Evolutionary conservation across 108 stramenopile genomes (phyloP), one percentile per base, ranked within the genome.

Genomic region (Nitzschia putrida): DNA sequence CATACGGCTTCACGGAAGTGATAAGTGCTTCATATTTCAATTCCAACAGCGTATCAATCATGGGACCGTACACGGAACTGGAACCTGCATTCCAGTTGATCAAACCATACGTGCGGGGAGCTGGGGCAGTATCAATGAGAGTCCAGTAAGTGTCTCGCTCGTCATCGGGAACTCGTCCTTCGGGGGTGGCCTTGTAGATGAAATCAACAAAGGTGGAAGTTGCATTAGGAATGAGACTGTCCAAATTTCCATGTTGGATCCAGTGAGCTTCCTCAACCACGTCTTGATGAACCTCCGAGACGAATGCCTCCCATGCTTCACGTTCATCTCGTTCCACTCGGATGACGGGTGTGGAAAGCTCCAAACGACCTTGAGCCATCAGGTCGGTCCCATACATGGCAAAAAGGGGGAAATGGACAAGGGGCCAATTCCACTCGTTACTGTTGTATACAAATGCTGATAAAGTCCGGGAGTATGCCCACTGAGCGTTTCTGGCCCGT

Each of bases 231-330:
- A 21, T 64, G 22, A 64, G 20, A 12, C 26, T 14, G 8, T 64
- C 64, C 14, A 64, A 45, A 50, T 64, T 64, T 16, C 64, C 64
- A 50, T 64, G 1, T 38, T 64, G 3, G 24, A 25, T 23, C 64
- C 50, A 50, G 47, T 64, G 64, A 2, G 22, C 4, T 23, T 45
- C 47, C 10, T 50, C 12, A 22, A 25, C n/a, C 44, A n/a, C 2
- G 2, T 51, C 24, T 7, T 20, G 16, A 4, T 49, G 23, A 34
- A 37, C 14, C 2, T 60, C 39, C 14, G 2, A 2, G 39, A 34
- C 29, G 21, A 23, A 60, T 2, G 26, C 39, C 14, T 37, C 14
- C 29, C 39, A 60, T 10, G 38, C 21, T 3, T 60, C 38, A 20
- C 39, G 29, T 16, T 21, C 5, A 3, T 60, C 59, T 6, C 8